Evolutionary conservation across 192 early-diverging fungal species (phyloP).

Genomic region (Linnemannia elongata): DNA sequence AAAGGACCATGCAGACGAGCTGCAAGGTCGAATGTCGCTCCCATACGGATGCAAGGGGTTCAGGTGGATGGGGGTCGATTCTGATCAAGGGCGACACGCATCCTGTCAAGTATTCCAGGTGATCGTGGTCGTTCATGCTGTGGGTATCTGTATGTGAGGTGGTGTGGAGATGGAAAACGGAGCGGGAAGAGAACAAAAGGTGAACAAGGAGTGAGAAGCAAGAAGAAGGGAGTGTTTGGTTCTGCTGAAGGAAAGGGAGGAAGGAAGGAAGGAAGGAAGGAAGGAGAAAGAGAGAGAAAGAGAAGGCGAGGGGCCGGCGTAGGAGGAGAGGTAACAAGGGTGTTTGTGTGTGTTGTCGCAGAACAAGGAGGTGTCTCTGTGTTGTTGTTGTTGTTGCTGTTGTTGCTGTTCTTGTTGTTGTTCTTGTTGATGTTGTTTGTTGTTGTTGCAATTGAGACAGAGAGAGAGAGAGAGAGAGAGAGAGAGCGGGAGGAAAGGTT

Average conservation of each 20-base stretch:
- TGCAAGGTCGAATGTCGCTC: slow-evolving; percentile 52
- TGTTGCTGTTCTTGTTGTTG: no score
- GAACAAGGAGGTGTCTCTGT: background rate
- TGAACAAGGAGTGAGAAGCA: background rate
- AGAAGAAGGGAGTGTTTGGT: background rate
- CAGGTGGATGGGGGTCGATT: background rate
- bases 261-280: background rate
- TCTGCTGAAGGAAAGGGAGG: background rate
- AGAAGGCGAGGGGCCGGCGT: background rate
- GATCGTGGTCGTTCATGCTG: slow-evolving; percentile 12
- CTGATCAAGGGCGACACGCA: slow-evolving; percentile 1
- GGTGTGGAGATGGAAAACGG: background rate
- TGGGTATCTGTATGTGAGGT: background rate
- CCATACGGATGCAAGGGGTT: slow-evolving; percentile 49
- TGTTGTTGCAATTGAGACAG: no score
- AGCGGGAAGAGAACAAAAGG: background rate
- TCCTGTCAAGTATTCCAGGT: slow-evolving; percentile 11
- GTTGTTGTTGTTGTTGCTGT: no score
- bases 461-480: no score
- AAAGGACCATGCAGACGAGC: slow-evolving; percentile 53
- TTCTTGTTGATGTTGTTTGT: no score
- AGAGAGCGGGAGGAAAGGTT: no score
- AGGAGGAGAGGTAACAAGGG: background rate
- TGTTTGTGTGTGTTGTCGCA: background rate
- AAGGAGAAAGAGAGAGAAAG: background rate